These are phyloP conservation scores for Kodamaea fukazawae DNA, from an alignment of 805 yeast genomes.

Conservation along the genomic window DNA sequence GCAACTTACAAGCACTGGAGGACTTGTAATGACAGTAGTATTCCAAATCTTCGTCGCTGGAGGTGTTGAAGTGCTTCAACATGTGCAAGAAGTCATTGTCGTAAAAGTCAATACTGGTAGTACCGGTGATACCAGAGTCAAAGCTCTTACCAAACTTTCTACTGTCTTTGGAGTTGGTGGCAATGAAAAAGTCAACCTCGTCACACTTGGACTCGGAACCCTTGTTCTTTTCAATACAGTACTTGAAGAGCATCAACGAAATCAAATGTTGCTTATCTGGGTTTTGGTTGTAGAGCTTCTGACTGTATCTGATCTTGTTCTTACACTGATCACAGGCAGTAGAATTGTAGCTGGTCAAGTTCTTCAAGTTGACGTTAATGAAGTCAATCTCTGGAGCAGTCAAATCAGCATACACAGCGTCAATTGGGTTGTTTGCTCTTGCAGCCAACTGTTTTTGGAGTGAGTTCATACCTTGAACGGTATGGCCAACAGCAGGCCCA, in stretches of 20 bases:
- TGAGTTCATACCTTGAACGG: slow-evolving; percentile 26
- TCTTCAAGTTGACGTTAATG: slow-evolving; percentile 24
- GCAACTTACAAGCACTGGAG: slow-evolving; percentile 44
- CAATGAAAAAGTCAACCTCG: slow-evolving; percentile 36
- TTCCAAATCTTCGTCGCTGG: slow-evolving; percentile 35
- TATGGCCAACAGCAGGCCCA: slow-evolving; percentile 14
- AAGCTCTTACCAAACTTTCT: slow-evolving; percentile 11
- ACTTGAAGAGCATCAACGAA: slow-evolving; percentile 33
- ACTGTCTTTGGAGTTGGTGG: slow-evolving; percentile 23
- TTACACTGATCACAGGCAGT: slow-evolving; percentile 37
- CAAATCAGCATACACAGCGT: slow-evolving; percentile 25
- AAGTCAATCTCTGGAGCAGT: slow-evolving; percentile 26
- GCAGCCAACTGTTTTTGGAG: slow-evolving; percentile 21
- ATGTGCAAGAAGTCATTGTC: slow-evolving; percentile 41
- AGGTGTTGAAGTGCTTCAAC: slow-evolving; percentile 33
- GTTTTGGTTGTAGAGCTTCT: slow-evolving; percentile 21
- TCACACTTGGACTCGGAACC: slow-evolving; percentile 31
- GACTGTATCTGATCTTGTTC: slow-evolving; percentile 31
- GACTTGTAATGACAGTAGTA: slow-evolving; percentile 57
- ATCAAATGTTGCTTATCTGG: slow-evolving; percentile 37
- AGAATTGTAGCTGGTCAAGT: slow-evolving; percentile 30
- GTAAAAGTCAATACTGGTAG: slow-evolving; percentile 29
- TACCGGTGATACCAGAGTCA: slow-evolving; percentile 24
- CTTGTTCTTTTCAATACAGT: slow-evolving; percentile 31
- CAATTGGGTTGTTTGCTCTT: slow-evolving; percentile 23